A percentile compares a stretch with the other conserved stretches of the same genome.
phyloP scores from a whole-genome alignment of 176 grass and related monocot species.

The Eleusine indica region DNA sequence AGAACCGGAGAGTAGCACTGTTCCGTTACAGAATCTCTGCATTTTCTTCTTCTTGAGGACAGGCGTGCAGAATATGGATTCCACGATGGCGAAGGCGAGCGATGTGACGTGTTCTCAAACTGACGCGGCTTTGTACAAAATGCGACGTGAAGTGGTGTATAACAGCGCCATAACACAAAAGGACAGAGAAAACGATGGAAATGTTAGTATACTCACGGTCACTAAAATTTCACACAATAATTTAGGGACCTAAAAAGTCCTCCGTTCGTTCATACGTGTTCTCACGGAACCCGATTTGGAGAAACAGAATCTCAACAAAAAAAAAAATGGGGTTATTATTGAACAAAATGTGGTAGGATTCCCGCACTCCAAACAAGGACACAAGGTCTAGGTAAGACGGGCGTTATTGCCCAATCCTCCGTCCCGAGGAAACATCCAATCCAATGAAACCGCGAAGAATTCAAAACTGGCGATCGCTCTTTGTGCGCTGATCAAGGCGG shows the following conservation, averaged over 20 bases:
- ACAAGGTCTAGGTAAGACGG: background rate
- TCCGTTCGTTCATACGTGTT: background rate
- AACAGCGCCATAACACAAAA: background rate
- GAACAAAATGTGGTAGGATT: background rate
- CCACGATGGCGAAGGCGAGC: background rate
- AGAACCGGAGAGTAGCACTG: background rate
- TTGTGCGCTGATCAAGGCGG: constrained; percentile 11
- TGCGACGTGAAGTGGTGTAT: background rate
- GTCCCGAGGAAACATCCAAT: constrained; percentile 7
- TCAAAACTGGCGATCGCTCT: constrained; percentile 6
- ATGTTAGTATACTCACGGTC: background rate
- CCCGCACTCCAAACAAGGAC: background rate
- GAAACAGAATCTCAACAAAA: background rate
- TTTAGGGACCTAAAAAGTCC: background rate
- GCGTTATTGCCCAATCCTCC: background rate
- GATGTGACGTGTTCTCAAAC: constrained; percentile 16
- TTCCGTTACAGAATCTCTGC: background rate
- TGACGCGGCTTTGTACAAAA: background rate
- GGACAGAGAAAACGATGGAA: background rate
- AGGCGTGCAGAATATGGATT: background rate
- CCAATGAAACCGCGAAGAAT: background rate
- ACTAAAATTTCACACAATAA: background rate
- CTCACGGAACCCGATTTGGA: background rate
- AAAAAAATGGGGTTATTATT: background rate
- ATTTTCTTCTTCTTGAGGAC: background rate